phyloP scores from a whole-genome alignment of 2,329 filamentous ascomycete genomes.

The Helicocarpus griseus region DNA sequence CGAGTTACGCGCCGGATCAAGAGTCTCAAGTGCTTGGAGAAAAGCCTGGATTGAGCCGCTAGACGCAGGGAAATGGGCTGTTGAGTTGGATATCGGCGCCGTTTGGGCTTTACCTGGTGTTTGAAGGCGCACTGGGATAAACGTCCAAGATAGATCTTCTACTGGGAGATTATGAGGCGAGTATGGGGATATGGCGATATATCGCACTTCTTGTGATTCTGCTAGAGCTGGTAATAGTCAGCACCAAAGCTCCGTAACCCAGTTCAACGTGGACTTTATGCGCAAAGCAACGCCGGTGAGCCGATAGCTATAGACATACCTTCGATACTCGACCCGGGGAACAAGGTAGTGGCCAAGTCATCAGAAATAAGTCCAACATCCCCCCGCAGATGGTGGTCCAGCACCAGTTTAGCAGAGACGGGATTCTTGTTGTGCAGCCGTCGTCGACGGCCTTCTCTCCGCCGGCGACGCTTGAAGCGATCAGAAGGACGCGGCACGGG shows the following conservation, averaged over 20 bases:
- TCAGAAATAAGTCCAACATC: conserved; percentile 80
- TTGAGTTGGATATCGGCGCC: conserved; percentile 60
- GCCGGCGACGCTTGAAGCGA: conserved; percentile 43
- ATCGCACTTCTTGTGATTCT: conserved; percentile 26
- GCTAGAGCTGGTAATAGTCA: conserved; percentile 8
- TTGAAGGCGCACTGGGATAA: conserved; percentile 61
- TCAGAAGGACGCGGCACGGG: conserved; percentile 33
- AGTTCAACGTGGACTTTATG: conserved; percentile 1
- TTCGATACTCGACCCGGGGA: conserved; percentile 48
- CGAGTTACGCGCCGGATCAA: conserved; percentile 65
- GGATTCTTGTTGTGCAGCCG: conserved; percentile 55
- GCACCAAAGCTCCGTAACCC: not conserved
- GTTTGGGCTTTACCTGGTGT: conserved; percentile 40
- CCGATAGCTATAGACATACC: conserved; percentile 24
- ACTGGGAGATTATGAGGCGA: conserved; percentile 32
- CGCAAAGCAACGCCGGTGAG: not conserved
- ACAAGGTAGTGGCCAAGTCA: conserved; percentile 75
- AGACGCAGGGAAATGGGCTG: conserved; percentile 64
- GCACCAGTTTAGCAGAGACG: conserved; percentile 67
- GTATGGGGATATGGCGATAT: conserved; percentile 39
- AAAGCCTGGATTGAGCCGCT: conserved; percentile 72
- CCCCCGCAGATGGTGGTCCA: conserved; percentile 77
- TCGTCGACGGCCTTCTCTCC: conserved; percentile 33
- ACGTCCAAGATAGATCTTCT: conserved; percentile 66
- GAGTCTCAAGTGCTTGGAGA: conserved; percentile 58